Percentiles rank a stretch among this genome's conserved stretches.
Conservation (phyloP, 1,139 yeast genomes). For the Chernovozyma aurita region DNA sequence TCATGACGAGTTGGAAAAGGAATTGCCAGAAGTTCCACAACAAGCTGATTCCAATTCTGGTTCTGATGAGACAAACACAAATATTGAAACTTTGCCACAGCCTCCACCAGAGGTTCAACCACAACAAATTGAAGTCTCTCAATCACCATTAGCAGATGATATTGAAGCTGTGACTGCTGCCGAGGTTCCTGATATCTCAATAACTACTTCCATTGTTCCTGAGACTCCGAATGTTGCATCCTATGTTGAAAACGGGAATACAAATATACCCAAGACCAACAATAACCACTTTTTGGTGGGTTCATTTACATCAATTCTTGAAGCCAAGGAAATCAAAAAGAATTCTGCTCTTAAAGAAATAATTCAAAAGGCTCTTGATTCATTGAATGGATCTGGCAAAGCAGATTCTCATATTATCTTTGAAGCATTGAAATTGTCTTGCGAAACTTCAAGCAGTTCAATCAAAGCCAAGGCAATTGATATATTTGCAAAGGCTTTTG, state of each 20-base stretch:
- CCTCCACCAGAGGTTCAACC: background rate
- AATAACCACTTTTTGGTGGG: slow-evolving; percentile 6
- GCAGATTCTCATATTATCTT: slow-evolving; percentile 35
- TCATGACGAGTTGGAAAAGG: background rate
- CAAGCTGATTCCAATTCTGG: background rate
- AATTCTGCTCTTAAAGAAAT: slow-evolving; percentile 28
- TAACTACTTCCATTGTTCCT: background rate
- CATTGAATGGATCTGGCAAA: slow-evolving; percentile 24
- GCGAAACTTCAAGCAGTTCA: slow-evolving; percentile 30
- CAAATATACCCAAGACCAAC: background rate
- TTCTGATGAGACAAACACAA: background rate
- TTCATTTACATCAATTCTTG: slow-evolving; percentile 7
- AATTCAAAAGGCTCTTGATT: slow-evolving; percentile 34
- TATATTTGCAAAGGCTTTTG: slow-evolving; percentile 42
- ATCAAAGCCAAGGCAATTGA: slow-evolving; percentile 40
- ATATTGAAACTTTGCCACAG: background rate
- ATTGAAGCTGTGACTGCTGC: background rate
- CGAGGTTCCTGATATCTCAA: background rate
- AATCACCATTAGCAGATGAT: background rate
- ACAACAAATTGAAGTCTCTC: background rate
- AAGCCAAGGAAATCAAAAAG: slow-evolving; percentile 37
- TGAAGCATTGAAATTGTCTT: slow-evolving; percentile 37
- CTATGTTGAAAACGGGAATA: background rate
- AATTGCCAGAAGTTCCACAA: slow-evolving; percentile 3
- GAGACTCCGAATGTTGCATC: background rate